These are phyloP conservation scores for Candida smagusa DNA, from an alignment of 1,139 yeast species.

Conservation along the genomic window DNA sequence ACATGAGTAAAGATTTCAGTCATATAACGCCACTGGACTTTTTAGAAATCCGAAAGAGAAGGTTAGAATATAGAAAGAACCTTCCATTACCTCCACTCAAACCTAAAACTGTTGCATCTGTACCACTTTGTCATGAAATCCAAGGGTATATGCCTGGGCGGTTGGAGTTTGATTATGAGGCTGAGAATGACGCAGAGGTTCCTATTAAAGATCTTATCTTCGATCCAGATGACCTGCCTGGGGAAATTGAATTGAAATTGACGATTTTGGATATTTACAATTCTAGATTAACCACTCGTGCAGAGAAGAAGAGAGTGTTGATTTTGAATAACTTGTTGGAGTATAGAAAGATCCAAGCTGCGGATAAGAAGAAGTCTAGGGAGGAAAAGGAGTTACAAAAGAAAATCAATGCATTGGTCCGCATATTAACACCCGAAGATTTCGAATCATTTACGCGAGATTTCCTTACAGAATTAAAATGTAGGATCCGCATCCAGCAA, in stretches of 20 bases:
- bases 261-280: slow-evolving; percentile 87
- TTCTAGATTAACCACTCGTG: slow-evolving; percentile 83
- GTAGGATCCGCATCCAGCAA: slow-evolving; percentile 80
- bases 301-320: slow-evolving; percentile 84
- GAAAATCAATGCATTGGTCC: slow-evolving; percentile 74
- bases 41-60: slow-evolving; percentile 59
- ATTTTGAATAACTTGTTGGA: slow-evolving; percentile 77
- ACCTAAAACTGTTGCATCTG: slow-evolving; percentile 84
- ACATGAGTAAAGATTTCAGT: slow-evolving; percentile 66
- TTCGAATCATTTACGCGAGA: slow-evolving; percentile 72
- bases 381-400: slow-evolving; percentile 84
- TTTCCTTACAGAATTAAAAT: slow-evolving; percentile 70
- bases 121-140: slow-evolving; percentile 93
- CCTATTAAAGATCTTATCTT: slow-evolving; percentile 93
- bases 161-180: slow-evolving; percentile 91
- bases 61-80: slow-evolving; percentile 64
- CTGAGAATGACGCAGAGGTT: slow-evolving; percentile 94
- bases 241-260: slow-evolving; percentile 85
- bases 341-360: slow-evolving; percentile 72
- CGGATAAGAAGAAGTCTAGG: slow-evolving; percentile 77
- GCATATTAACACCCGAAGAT: slow-evolving; percentile 77
- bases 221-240: slow-evolving; percentile 86
- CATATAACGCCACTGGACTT: slow-evolving; percentile 66
- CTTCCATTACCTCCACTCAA: slow-evolving; percentile 75
- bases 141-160: slow-evolving; percentile 99